Percentiles rank a stretch among this genome's conserved stretches.
phyloP scores from a whole-genome alignment of 345 rosid genomes.

The Eutrema yunnanense region DNA sequence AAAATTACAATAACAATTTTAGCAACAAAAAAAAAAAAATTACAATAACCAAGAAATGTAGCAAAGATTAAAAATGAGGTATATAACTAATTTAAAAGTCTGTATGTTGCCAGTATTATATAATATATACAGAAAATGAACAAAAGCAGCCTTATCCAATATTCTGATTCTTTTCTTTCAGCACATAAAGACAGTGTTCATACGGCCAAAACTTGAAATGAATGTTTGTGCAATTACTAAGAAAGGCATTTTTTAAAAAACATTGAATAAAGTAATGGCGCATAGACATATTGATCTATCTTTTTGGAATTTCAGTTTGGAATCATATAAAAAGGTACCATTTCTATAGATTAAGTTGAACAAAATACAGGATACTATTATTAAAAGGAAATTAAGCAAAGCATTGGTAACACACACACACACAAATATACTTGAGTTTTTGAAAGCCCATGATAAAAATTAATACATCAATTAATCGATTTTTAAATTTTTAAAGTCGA shows the following conservation, averaged over 20 bases:
- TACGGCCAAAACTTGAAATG: not conserved
- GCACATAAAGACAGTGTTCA: conserved; percentile 23
- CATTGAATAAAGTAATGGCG: not conserved
- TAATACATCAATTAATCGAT: not conserved
- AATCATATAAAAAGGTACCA: not conserved
- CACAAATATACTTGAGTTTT: too few species aligned
- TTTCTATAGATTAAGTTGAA: not conserved
- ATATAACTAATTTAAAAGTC: not conserved
- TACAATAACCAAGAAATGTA: conserved; percentile 9
- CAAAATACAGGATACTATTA: not conserved
- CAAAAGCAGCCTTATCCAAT: conserved; percentile 16
- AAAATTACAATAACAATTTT: conserved; percentile 3
- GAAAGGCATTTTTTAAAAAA: not conserved
- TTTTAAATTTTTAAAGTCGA: not conserved
- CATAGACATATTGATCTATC: not conserved
- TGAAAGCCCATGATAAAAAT: too few species aligned
- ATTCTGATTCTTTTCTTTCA: conserved; percentile 24
- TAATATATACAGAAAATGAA: not conserved
- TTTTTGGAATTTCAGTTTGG: not conserved
- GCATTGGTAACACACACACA: too few species aligned
- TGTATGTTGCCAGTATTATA: not conserved
- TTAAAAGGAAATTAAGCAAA: not conserved
- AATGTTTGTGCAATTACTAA: not conserved
- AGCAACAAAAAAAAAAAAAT: not conserved
- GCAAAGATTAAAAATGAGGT: not conserved